These are phyloP conservation scores for Aspergillus neotritici DNA, from an alignment of 2,329 filamentous ascomycete genomes.

Conservation along the genomic window DNA sequence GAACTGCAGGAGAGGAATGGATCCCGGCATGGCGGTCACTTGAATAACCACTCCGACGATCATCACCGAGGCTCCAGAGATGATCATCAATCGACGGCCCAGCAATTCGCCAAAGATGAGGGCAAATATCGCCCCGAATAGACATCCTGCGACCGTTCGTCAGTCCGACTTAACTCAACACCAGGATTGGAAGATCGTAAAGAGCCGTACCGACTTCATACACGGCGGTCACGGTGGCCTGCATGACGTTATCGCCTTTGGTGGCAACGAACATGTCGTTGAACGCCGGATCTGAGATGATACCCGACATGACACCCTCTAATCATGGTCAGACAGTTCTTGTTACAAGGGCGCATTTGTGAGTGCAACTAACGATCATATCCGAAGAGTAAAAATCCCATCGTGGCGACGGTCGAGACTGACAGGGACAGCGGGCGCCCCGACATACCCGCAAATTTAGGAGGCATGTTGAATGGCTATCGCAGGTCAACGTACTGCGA, in stretches of 20 bases:
- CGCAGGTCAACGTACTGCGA: too few species aligned
- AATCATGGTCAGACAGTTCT: too few species aligned
- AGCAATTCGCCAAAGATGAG: conserved; percentile 12
- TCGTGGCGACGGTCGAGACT: too few species aligned
- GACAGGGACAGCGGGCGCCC: too few species aligned
- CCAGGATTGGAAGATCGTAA: neutral
- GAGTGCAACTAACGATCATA: too few species aligned
- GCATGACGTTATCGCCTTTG: conserved; percentile 6
- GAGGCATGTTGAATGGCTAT: too few species aligned
- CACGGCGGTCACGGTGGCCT: conserved; percentile 10
- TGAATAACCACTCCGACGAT: conserved; percentile 14
- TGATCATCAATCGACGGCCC: conserved; percentile 13
- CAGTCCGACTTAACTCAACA: neutral
- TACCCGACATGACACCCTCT: conserved; percentile 12
- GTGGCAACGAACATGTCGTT: conserved; percentile 11
- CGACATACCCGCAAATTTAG: too few species aligned
- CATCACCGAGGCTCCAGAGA: conserved; percentile 13
- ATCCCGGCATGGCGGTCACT: conserved; percentile 11
- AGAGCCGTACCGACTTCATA: conserved; percentile 7
- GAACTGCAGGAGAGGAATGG: conserved; percentile 13
- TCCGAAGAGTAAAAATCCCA: too few species aligned
- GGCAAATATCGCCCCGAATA: conserved; percentile 12
- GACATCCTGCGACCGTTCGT: conserved; percentile 2
- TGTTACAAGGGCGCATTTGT: too few species aligned
- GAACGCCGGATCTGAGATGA: conserved; percentile 9